Percentiles rank a stretch among this genome's conserved stretches.
phyloP scores from a whole-genome alignment of 129 eudicot genomes.

The Centella asiatica region DNA sequence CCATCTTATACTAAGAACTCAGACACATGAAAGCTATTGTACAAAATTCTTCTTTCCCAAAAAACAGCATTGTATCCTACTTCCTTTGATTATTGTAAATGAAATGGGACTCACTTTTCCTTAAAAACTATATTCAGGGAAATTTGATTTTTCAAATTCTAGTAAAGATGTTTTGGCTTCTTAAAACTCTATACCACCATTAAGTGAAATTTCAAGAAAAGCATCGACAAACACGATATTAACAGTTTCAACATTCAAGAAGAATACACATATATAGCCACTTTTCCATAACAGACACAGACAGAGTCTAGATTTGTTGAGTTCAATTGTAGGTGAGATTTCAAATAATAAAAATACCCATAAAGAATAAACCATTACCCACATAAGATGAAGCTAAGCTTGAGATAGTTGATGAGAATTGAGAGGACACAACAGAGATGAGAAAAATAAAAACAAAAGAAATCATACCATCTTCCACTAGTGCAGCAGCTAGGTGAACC shows the following conservation, averaged over 20 bases:
- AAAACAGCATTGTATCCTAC: no score
- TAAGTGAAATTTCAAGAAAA: neutral
- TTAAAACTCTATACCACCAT: neutral
- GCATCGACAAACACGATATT: no score
- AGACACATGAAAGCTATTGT: no score
- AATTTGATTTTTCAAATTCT: no score
- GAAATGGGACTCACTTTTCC: no score
- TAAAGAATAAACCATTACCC: neutral
- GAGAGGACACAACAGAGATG: neutral
- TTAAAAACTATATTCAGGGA: no score
- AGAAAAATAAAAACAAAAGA: conserved; percentile 7
- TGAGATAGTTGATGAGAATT: neutral
- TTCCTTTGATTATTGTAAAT: no score
- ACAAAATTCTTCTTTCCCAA: no score
- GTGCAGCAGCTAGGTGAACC: conserved; percentile 22
- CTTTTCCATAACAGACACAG: neutral
- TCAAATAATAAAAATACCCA: neutral
- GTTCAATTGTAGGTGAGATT: conserved; percentile 2
- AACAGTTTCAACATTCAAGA: neutral
- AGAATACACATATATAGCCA: neutral
- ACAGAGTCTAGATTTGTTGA: neutral
- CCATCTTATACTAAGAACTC: no score
- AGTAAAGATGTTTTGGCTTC: neutral
- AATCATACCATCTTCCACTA: conserved; percentile 35
- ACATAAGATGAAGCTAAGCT: neutral